Evolutionary conservation across 306 rosid species (phyloP).

Genomic region (Gynostemma pentaphyllum): DNA sequence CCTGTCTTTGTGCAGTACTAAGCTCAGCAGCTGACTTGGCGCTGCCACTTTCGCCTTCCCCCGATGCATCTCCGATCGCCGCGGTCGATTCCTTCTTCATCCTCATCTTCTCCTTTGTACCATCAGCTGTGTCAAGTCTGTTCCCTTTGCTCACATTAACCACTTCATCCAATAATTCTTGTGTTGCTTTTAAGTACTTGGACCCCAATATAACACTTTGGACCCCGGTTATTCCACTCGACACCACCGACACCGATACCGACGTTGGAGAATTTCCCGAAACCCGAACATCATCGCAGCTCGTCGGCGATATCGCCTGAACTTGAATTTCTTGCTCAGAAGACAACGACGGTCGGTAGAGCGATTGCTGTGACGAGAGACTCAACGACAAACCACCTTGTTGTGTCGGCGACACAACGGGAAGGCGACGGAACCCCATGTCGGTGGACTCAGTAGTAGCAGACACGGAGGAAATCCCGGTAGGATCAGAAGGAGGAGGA

Average conservation of each 20-base stretch:
- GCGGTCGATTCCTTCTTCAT: slow-evolving; percentile 19
- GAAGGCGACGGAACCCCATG: not conserved
- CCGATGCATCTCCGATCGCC: slow-evolving; percentile 20
- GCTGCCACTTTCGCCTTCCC: slow-evolving; percentile 17
- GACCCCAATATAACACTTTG: slow-evolving; percentile 39
- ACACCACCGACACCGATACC: slow-evolving; percentile 14
- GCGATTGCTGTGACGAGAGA: slow-evolving; percentile 41
- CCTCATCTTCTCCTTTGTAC: slow-evolving; percentile 19
- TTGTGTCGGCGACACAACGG: slow-evolving; percentile 16
- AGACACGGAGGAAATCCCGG: not conserved
- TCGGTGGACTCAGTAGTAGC: not conserved
- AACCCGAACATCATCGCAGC: slow-evolving; percentile 11
- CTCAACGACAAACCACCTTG: slow-evolving; percentile 58
- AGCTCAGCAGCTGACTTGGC: slow-evolving; percentile 33
- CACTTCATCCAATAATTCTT: slow-evolving; percentile 61
- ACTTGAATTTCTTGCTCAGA: slow-evolving; percentile 19
- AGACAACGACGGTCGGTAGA: slow-evolving; percentile 20
- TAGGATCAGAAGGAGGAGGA: no score
- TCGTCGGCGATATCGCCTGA: slow-evolving; percentile 3
- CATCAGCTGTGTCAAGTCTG: not conserved
- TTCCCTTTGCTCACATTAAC: slow-evolving; percentile 37
- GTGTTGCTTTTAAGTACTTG: slow-evolving; percentile 46
- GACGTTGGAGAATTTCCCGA: slow-evolving; percentile 21
- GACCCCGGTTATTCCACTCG: slow-evolving; percentile 26
- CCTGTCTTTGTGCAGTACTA: slow-evolving; percentile 54